Base-by-base conservation (phyloP, 2,329 filamentous ascomycete genomes). In the Diaporthe caulivora region DNA sequence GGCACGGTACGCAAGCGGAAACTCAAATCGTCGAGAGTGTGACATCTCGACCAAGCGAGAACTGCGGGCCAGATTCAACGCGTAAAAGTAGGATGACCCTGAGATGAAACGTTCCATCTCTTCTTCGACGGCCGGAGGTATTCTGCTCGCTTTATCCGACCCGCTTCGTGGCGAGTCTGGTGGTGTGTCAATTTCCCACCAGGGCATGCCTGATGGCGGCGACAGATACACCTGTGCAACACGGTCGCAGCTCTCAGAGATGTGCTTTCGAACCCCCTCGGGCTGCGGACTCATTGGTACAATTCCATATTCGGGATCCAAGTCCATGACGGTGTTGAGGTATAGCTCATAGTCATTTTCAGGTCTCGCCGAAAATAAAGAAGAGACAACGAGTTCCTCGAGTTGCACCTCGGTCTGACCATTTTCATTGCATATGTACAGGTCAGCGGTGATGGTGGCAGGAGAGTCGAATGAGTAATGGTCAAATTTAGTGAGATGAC, bases 291-390 rank as follows among this genome's bases (percentile, higher is more conserved):
- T 2, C 29, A 73, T 60, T 0, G 62, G 65, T 4, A 83, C 74
- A 18, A 87, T 83, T 54, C 82, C 80, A 42, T 84, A 79, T 17
- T 83, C 83, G 0, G 85, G 84, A 60, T 86, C 84, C 6, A 84
- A 31, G n/a, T 84, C 81, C 72, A 82, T 76, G 6, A 77, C 76
- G 0, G 82, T 83, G 37, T 80, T 79, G 5, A 83, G 75, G 58
- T 83, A 84, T 11, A 83, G 75, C 72, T 83, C 82, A 57, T 80
- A 78, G 72, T 83, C 81, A 0, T 80, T 73, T 17, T 80, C 78
- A 4, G 79, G 78, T 54, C 75, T 78, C 1, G 80, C 79, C 0
- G 79, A 70, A 6, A 78, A 78, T 49, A 83, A 80, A 0, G 82
- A 81, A 0, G 77, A 78, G 1, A 83, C 81, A 0, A 78, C 79